Conservation (phyloP, 441 rosid genomes). For the Viola pubescens region DNA sequence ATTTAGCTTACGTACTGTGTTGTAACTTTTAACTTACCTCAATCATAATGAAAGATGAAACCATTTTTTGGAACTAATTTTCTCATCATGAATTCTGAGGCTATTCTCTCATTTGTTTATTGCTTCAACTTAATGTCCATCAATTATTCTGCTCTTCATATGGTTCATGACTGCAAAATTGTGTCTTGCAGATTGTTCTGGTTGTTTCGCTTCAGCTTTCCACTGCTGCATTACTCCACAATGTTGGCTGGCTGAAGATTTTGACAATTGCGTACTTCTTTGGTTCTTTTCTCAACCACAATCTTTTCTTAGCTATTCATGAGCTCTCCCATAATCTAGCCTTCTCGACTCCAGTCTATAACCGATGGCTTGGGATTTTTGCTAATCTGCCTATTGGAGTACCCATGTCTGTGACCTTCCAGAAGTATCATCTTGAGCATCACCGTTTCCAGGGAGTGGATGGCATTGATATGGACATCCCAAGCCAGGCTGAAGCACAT, state of each 20-base stretch:
- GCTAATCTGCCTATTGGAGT: slow-evolving; percentile 89
- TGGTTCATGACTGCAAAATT: slow-evolving; percentile 6
- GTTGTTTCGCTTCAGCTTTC: slow-evolving; percentile 65
- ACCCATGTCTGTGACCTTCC: slow-evolving; percentile 88
- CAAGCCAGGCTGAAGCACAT: slow-evolving; percentile 57
- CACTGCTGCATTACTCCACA: slow-evolving; percentile 51
- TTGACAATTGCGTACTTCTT: slow-evolving; percentile 61
- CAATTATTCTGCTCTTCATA: background rate
- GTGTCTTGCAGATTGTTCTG: slow-evolving; percentile 45
- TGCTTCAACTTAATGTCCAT: background rate
- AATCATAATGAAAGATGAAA: too few species aligned
- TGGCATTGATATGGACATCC: slow-evolving; percentile 79
- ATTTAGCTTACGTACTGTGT: too few species aligned
- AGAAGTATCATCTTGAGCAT: slow-evolving; percentile 89
- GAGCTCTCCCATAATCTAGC: slow-evolving; percentile 92
- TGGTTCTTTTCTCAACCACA: slow-evolving; percentile 86
- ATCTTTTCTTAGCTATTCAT: slow-evolving; percentile 84
- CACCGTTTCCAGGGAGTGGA: slow-evolving; percentile 89
- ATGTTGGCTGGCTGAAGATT: slow-evolving; percentile 69
- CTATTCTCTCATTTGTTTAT: too few species aligned
- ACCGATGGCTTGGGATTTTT: slow-evolving; percentile 80
- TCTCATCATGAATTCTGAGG: too few species aligned
- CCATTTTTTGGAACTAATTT: too few species aligned
- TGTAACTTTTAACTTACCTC: too few species aligned
- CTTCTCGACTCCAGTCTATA: slow-evolving; percentile 66